Base-by-base conservation (phyloP, 2,329 filamentous ascomycete genomes). In the Corinectria fuckeliana region DNA sequence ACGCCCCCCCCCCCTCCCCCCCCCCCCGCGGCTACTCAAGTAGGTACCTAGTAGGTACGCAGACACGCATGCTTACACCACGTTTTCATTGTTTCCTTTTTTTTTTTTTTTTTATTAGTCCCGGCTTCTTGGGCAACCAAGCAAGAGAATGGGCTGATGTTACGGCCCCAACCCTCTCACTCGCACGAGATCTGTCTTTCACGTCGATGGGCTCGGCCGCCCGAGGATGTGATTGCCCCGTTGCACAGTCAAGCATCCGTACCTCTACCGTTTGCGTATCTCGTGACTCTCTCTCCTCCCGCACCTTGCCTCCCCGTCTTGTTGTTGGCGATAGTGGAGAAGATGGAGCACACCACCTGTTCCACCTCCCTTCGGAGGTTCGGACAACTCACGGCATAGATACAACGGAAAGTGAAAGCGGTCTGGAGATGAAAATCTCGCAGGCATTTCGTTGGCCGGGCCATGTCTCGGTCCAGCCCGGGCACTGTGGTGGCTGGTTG, bases 331-430 rank as follows among this genome's bases (percentile, higher is more conserved):
- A 48, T 39, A 52, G 62, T 69, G 66, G 56, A 52, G 56, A 42
- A 41, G 41, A 18, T 18, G 55, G 50, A 55, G 66, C 63, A 69
- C 58, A 56, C 64, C 60, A 69, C 57, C 50, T 38, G 52, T 60
- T 66, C 66, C 61, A 68, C 64, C 44, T 34, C 50, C 50, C 50
- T 56, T 67, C 64, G 64, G 66, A 56, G 53, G 57, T 68, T 68
- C 66, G 64, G 64, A 59, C 52, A 58, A 62, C 39, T 18, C 32
- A 51, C 62, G 56, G 58, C 48, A 49, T 56, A 48, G n/a, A n/a
- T n/a, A n/a, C n/a, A n/a, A n/a, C n/a, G n/a, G n/a, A n/a, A n/a
- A n/a, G n/a, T n/a, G n/a, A n/a, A n/a, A n/a, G n/a, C n/a, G n/a
- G n/a, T n/a, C n/a, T n/a, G n/a, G 26, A 42, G n/a, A 39, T 20